phyloP scores from a whole-genome alignment of 768 basidiomycete species.

The Strobilomyces dryophilus region DNA sequence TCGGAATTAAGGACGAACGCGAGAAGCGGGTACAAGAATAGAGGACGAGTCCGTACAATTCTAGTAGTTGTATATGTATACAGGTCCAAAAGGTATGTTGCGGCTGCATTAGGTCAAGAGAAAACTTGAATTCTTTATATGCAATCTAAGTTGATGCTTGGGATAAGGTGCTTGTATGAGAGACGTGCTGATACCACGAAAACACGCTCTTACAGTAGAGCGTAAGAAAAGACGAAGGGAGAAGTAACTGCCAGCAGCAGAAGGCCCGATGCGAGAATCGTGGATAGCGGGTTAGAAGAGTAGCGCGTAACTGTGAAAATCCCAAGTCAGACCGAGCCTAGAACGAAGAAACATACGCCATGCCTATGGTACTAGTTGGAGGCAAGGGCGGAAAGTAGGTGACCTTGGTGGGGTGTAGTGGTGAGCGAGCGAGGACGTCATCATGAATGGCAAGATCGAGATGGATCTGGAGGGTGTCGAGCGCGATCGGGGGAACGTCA shows the following conservation, averaged over 20 bases:
- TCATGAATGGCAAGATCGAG: constrained; percentile 27
- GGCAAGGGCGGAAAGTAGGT: constrained; percentile 22
- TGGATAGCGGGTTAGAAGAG: constrained; percentile 9
- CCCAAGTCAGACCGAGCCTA: not conserved
- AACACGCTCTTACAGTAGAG: constrained; percentile 3
- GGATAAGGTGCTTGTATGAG: constrained; percentile 5
- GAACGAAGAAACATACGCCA: constrained; percentile 1
- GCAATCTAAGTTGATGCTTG: constrained; percentile 15
- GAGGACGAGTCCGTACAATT: constrained; percentile 8
- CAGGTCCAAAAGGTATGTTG: constrained; percentile 9
- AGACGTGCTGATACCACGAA: constrained; percentile 7
- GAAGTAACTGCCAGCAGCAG: constrained; percentile 13
- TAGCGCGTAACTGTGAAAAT: constrained; percentile 8
- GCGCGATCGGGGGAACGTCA: constrained; percentile 3
- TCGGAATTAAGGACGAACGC: constrained; percentile 5
- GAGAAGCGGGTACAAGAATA: constrained; percentile 20
- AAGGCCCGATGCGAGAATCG: constrained; percentile 13
- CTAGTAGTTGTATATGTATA: constrained; percentile 9
- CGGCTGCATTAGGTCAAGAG: constrained; percentile 13
- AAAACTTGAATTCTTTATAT: constrained; percentile 9
- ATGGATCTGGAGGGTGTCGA: constrained; percentile 21
- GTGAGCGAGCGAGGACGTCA: constrained; percentile 20
- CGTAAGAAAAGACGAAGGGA: constrained; percentile 17
- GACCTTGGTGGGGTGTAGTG: constrained; percentile 24
- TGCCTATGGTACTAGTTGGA: constrained; percentile 12